phyloP scores from a whole-genome alignment of 2,329 filamentous ascomycete genomes.

The Xylaria sp. region DNA sequence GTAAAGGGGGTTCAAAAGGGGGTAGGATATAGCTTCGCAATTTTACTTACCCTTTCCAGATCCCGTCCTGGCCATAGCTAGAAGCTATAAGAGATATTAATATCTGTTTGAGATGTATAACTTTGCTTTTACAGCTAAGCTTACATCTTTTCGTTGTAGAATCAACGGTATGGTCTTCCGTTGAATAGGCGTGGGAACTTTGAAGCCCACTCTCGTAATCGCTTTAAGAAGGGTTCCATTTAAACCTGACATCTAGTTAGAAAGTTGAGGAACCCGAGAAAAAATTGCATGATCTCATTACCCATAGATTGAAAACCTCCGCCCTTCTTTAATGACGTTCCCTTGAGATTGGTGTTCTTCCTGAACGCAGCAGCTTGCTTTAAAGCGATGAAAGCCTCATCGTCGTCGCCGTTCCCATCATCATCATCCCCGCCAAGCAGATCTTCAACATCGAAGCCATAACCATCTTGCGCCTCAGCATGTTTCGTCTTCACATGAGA shows the following conservation, averaged over 20 bases:
- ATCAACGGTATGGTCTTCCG: slow-evolving; percentile 95
- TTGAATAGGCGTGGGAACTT: slow-evolving; percentile 96
- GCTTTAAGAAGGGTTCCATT: slow-evolving; percentile 87
- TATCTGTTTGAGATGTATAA: slow-evolving; percentile 52
- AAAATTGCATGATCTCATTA: slow-evolving; percentile 48
- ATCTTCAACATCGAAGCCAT: slow-evolving; percentile 68
- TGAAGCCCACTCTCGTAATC: slow-evolving; percentile 93
- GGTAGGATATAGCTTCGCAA: too few species aligned
- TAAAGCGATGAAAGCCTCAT: slow-evolving; percentile 91
- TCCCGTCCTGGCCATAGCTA: slow-evolving; percentile 98
- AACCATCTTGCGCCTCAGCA: slow-evolving; percentile 52
- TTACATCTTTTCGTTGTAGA: slow-evolving; percentile 82
- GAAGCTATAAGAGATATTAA: slow-evolving; percentile 85
- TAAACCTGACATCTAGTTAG: slow-evolving; percentile 63
- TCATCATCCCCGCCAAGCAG: slow-evolving; percentile 76
- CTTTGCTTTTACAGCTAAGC: neutral
- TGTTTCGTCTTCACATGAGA: slow-evolving; percentile 54
- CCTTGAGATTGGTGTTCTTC: slow-evolving; percentile 84
- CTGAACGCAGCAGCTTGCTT: slow-evolving; percentile 88
- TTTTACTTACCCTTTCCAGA: too few species aligned
- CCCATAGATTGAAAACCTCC: slow-evolving; percentile 97
- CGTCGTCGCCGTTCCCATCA: slow-evolving; percentile 69
- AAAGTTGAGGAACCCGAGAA: neutral
- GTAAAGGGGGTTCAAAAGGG: too few species aligned
- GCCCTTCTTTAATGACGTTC: slow-evolving; percentile 89